A percentile compares a stretch with the other conserved stretches of the same genome.
Evolutionary conservation across 2,329 filamentous ascomycete genomes (phyloP).

Genomic region (Nothophoma quercina): DNA sequence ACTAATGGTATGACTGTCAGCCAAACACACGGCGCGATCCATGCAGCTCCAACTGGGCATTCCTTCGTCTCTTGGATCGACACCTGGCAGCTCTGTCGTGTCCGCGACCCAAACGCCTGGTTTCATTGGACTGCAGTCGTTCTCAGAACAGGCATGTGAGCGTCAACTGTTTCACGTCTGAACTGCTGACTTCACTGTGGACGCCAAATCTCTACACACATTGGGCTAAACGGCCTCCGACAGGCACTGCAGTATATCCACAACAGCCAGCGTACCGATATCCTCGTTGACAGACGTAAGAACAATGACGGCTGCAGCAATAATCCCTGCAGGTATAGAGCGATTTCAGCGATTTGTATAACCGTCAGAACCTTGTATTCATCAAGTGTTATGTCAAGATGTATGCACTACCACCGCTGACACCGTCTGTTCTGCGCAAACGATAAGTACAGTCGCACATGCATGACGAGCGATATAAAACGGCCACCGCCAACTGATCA

Average conservation of each 20-base stretch:
- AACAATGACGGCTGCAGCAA: background rate
- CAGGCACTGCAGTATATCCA: background rate
- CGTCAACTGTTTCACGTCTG: background rate
- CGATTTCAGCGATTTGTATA: too few relatives aligned
- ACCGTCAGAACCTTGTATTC: background rate
- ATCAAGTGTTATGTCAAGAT: background rate
- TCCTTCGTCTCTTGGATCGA: background rate
- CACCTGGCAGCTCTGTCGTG: conserved; percentile 4
- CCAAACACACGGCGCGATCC: background rate
- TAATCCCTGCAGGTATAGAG: too few relatives aligned
- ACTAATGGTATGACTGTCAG: conserved; percentile 14
- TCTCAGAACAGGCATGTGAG: conserved; percentile 4
- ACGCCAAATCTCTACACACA: background rate
- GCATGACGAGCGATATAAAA: background rate
- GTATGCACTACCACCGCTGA: conserved; percentile 3
- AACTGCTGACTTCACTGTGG: background rate
- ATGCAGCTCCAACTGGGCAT: background rate
- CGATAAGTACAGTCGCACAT: background rate
- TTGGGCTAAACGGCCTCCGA: background rate
- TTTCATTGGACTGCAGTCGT: background rate
- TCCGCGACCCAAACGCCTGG: conserved; percentile 9
- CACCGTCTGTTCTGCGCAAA: background rate
- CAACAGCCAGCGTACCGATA: background rate
- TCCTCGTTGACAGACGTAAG: background rate
- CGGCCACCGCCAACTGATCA: background rate